A percentile compares a stretch with the other conserved stretches of the same genome.
Evolutionary conservation across 202 grass and related monocot species (phyloP).

Genomic region (Brachypodium distachyon): DNA sequence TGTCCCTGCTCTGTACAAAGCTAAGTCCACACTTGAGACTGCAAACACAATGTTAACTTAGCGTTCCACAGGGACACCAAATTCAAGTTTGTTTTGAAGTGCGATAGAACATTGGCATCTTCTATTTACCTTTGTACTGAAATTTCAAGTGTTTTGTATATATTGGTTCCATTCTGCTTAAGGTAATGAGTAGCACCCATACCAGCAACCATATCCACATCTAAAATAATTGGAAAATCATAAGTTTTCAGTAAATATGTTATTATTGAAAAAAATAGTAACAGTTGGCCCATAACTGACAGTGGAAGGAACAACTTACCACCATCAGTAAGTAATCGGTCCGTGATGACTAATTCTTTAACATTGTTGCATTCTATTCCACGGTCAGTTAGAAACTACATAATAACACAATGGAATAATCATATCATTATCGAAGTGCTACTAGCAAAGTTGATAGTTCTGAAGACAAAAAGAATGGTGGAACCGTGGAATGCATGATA

Average conservation of each 20-base stretch:
- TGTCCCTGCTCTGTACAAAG: conserved; percentile 44
- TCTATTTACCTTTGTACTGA: conserved; percentile 43
- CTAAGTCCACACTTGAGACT: conserved; percentile 57
- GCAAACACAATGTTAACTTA: conserved; percentile 24
- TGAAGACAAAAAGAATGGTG: neutral
- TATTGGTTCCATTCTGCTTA: conserved; percentile 10
- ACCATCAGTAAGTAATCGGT: conserved; percentile 50
- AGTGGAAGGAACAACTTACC: conserved; percentile 36
- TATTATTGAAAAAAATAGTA: neutral
- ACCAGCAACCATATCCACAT: conserved; percentile 64
- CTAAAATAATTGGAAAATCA: conserved; percentile 32
- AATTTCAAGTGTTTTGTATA: conserved; percentile 43
- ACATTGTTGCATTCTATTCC: conserved; percentile 53
- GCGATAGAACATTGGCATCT: neutral
- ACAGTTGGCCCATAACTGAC: neutral
- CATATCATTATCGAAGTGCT: neutral
- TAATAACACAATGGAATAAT: neutral
- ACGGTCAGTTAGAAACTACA: conserved; percentile 50
- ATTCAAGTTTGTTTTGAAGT: neutral
- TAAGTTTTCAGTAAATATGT: neutral
- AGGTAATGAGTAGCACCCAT: conserved; percentile 49
- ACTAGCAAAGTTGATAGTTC: neutral
- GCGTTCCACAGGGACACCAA: neutral
- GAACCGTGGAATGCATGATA: neutral
- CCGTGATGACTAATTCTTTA: conserved; percentile 56